These are phyloP conservation scores for Russula olivacea DNA, from an alignment of 768 basidiomycete species.

Conservation along the genomic window DNA sequence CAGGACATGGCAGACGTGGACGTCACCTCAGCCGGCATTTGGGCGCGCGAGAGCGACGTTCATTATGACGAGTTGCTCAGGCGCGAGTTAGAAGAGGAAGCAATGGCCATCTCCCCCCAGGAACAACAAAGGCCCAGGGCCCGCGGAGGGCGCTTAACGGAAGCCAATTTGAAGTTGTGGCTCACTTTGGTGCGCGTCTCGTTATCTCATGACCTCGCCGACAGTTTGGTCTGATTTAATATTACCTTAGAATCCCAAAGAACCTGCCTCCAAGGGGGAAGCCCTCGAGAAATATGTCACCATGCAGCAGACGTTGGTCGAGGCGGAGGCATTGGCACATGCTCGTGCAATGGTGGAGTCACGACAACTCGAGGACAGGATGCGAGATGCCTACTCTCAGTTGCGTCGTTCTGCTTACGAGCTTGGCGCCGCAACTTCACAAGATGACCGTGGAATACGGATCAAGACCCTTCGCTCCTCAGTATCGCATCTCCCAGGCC, in stretches of 20 bases:
- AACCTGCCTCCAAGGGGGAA: conserved; percentile 78
- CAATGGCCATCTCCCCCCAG: conserved; percentile 45
- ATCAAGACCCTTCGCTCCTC: conserved; percentile 55
- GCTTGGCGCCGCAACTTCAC: conserved; percentile 41
- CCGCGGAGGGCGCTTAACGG: conserved; percentile 65
- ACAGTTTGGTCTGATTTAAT: neutral
- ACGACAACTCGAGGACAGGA: conserved; percentile 62
- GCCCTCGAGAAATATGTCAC: conserved; percentile 79
- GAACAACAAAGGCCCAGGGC: conserved; percentile 53
- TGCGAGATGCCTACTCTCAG: conserved; percentile 77
- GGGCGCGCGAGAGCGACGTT: conserved; percentile 88
- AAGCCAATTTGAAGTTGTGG: conserved; percentile 80
- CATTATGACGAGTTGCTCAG: conserved; percentile 69
- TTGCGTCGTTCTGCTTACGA: conserved; percentile 77
- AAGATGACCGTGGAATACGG: conserved; percentile 63
- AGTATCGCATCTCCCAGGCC: conserved; percentile 31
- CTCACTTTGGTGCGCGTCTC: conserved; percentile 54
- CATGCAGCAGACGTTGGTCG: conserved; percentile 71
- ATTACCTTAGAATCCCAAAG: conserved; percentile 73
- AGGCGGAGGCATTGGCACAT: conserved; percentile 76
- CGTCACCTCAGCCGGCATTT: conserved; percentile 78
- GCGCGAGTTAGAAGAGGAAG: conserved; percentile 67
- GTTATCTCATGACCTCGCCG: neutral
- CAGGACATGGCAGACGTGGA: conserved; percentile 96
- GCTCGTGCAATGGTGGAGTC: conserved; percentile 75